Evolutionary conservation across 2,329 filamentous ascomycete species (phyloP).

Genomic region (Shiraia bambusicola): DNA sequence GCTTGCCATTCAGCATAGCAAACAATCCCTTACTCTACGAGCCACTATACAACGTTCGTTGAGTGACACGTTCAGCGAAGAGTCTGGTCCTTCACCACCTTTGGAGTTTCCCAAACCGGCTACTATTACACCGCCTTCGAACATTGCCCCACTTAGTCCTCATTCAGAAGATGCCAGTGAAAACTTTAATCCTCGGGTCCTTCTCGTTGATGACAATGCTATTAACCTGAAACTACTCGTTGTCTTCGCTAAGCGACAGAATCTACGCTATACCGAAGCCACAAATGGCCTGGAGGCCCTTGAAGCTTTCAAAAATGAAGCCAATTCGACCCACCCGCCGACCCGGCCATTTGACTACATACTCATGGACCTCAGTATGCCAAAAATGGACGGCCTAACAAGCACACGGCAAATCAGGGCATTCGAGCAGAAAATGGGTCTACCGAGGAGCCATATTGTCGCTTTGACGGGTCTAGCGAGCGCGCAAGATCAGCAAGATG

Average conservation of each 20-base stretch:
- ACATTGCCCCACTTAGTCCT: constrained; percentile 19
- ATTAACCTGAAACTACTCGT: constrained; percentile 42
- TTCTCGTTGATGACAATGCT: constrained; percentile 39
- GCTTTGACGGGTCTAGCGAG: constrained; percentile 43
- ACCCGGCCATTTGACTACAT: constrained; percentile 33
- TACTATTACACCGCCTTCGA: constrained; percentile 16
- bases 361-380: constrained; percentile 42
- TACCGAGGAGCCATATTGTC: constrained; percentile 31
- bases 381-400: constrained; percentile 44
- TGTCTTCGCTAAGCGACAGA: constrained; percentile 45
- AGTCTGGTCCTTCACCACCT: not conserved
- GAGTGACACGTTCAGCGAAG: not conserved
- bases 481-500: constrained; percentile 37
- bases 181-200: constrained; percentile 34
- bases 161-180: constrained; percentile 16
- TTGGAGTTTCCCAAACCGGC: constrained; percentile 13
- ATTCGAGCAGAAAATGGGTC: constrained; percentile 26
- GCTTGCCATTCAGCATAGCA: constrained; percentile 9
- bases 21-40: constrained; percentile 11
- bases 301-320: constrained; percentile 25
- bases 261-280: constrained; percentile 30
- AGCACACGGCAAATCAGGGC: constrained; percentile 34
- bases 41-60: constrained; percentile 3
- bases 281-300: constrained; percentile 38
- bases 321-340: constrained; percentile 14